Percentiles rank a stretch among this genome's conserved stretches.
Evolutionary conservation across 176 grass and related monocot species (phyloP).

Genomic region (Paspalum vaginatum): DNA sequence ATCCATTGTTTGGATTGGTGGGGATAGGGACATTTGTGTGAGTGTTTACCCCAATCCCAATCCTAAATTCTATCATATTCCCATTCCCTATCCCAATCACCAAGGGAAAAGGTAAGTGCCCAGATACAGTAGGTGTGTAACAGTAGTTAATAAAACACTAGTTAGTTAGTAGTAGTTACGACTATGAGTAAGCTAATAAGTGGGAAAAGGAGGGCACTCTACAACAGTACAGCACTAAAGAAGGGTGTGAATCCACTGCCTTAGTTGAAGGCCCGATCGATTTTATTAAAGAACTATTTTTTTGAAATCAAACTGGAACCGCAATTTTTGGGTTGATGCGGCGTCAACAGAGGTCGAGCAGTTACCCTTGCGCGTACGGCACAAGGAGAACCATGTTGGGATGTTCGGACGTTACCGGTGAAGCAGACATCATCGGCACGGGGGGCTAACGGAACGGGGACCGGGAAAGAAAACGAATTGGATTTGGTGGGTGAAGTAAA

Average conservation of each 20-base stretch:
- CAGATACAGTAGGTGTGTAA: background rate
- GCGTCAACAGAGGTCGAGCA: background rate
- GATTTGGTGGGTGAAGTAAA: background rate
- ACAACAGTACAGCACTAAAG: background rate
- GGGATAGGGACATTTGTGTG: too few species aligned
- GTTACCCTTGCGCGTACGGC: background rate
- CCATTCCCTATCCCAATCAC: too few species aligned
- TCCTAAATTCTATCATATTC: too few species aligned
- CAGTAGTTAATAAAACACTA: background rate
- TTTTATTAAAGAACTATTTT: background rate
- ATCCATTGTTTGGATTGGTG: too few species aligned
- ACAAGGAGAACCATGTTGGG: background rate
- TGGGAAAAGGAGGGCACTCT: background rate
- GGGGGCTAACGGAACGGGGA: background rate
- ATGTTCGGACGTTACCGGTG: background rate
- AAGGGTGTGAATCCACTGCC: background rate
- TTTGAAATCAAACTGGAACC: background rate
- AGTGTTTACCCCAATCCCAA: too few species aligned
- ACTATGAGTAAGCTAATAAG: background rate
- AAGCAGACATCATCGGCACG: background rate
- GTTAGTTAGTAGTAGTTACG: background rate
- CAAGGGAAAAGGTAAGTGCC: background rate
- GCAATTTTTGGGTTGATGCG: background rate
- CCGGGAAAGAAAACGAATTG: background rate
- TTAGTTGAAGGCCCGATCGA: background rate